Evolutionary conservation across 176 grass and related monocot genomes (phyloP).

Genomic region (Pontederia paniculata): DNA sequence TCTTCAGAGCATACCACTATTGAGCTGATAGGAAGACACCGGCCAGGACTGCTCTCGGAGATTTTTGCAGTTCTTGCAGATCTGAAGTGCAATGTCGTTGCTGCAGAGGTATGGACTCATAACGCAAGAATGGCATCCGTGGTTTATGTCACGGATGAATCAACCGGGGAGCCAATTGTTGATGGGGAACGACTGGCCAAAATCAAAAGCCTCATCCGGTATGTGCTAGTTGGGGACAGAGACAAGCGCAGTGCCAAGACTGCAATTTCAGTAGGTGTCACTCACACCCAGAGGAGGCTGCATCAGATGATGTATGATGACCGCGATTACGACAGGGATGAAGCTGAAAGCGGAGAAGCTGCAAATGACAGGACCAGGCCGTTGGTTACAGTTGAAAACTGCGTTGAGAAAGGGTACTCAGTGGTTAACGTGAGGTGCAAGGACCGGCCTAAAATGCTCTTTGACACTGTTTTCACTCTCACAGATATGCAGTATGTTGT

Average conservation of each 20-base stretch:
- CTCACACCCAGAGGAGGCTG: slow-evolving; percentile 20
- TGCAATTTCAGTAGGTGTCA: slow-evolving; percentile 3
- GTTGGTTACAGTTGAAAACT: slow-evolving; percentile 10
- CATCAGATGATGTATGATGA: slow-evolving; percentile 25
- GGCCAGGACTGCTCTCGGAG: slow-evolving; percentile 20
- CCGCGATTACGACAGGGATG: slow-evolving; percentile 14
- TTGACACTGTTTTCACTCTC: slow-evolving; percentile 17
- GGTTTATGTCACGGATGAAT: slow-evolving; percentile 21
- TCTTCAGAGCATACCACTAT: slow-evolving; percentile 11
- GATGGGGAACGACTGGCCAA: slow-evolving; percentile 3
- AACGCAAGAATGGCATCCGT: slow-evolving; percentile 20
- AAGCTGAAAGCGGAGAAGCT: background rate
- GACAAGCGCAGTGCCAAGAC: slow-evolving; percentile 23
- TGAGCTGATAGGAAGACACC: slow-evolving; percentile 13
- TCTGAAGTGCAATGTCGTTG: slow-evolving; percentile 22
- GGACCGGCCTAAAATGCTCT: slow-evolving; percentile 19
- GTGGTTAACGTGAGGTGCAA: slow-evolving; percentile 18
- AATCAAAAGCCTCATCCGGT: slow-evolving; percentile 18
- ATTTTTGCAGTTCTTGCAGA: slow-evolving; percentile 22
- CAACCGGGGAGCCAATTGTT: background rate
- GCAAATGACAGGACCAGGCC: slow-evolving; percentile 2
- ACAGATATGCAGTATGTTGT: slow-evolving; percentile 27
- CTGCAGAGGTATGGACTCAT: slow-evolving; percentile 21
- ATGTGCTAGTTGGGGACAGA: slow-evolving; percentile 10
- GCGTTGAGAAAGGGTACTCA: slow-evolving; percentile 16